Evolutionary conservation across 257 asterid genomes (phyloP).

Genomic region (Knoxia roxburghii): DNA sequence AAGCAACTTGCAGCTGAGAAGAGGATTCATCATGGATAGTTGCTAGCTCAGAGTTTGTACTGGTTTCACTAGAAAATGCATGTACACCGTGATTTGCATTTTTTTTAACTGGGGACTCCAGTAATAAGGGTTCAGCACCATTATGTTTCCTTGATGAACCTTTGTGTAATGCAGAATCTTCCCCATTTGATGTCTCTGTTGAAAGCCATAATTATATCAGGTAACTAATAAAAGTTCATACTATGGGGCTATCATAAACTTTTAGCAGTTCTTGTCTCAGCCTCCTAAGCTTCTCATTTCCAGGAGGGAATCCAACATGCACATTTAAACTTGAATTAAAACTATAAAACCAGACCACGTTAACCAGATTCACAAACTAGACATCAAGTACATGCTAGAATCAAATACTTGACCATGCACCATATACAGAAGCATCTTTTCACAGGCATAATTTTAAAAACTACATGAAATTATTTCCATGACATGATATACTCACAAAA

Average conservation of each 20-base stretch:
- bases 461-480: not conserved
- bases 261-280: not conserved
- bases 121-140: constrained; percentile 22
- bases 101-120: constrained; percentile 22
- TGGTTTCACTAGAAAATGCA: not conserved
- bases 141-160: constrained; percentile 20
- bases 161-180: constrained; percentile 24
- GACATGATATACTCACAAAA: not conserved
- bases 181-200: constrained; percentile 38
- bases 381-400: not conserved
- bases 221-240: not conserved
- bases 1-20: constrained; percentile 22
- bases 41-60: not conserved
- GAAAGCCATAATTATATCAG: constrained; percentile 7
- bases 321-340: not conserved
- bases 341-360: not conserved
- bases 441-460: not conserved
- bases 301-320: not conserved
- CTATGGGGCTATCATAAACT: not conserved
- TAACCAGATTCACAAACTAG: not conserved
- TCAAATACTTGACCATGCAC: not conserved
- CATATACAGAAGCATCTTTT: not conserved
- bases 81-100: constrained; percentile 17
- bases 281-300: not conserved
- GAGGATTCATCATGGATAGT: constrained; percentile 4